A percentile compares a stretch with the other conserved stretches of the same genome.
Conservation (phyloP, 257 asterid genomes). For the Capsicum rhomboideum region DNA sequence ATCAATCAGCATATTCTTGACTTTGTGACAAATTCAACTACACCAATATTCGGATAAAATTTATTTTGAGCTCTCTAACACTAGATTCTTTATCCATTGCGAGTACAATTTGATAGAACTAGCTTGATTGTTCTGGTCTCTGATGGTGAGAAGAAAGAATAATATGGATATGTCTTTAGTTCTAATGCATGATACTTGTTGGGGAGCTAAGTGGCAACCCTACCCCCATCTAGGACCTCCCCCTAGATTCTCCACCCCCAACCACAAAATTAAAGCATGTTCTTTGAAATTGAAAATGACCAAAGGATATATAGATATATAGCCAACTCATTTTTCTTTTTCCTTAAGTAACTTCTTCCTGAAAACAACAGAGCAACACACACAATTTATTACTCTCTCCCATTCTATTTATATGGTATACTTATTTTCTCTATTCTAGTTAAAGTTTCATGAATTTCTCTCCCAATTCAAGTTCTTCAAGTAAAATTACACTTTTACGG, state of each 20-base stretch:
- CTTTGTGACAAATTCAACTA: too few relatives aligned
- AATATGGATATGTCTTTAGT: slow-evolving; percentile 16
- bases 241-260: slow-evolving; percentile 21
- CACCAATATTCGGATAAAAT: too few relatives aligned
- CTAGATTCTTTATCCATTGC: background rate
- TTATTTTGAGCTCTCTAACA: background rate
- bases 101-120: background rate
- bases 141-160: background rate
- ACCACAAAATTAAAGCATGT: background rate
- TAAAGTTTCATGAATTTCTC: too few relatives aligned
- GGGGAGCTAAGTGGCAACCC: slow-evolving; percentile 63
- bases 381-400: too few relatives aligned
- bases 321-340: background rate
- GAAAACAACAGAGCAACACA: too few relatives aligned
- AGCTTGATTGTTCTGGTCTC: background rate
- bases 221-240: slow-evolving; percentile 41
- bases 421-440: too few relatives aligned
- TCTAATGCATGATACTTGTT: slow-evolving; percentile 57
- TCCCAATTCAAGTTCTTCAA: too few relatives aligned
- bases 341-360: background rate
- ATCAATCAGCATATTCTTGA: too few relatives aligned
- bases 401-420: too few relatives aligned
- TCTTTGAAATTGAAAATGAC: background rate
- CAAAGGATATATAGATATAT: background rate
- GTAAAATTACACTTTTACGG: too few relatives aligned